Conservation (phyloP, 2,329 filamentous ascomycete species). For the Xylariaceae sp. region DNA sequence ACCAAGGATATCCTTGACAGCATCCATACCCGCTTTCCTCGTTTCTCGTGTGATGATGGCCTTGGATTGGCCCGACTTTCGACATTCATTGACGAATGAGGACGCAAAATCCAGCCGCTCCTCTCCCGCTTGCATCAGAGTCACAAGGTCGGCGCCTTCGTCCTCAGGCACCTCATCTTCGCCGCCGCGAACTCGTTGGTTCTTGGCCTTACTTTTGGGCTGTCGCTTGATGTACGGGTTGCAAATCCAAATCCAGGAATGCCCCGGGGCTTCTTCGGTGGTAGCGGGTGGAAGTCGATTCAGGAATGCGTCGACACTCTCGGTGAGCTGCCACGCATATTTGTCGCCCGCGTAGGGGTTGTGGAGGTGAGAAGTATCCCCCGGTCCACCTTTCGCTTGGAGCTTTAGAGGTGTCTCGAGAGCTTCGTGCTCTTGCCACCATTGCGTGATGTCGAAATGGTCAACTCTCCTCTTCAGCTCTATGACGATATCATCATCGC, state of each 20-base stretch:
- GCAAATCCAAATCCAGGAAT: conserved; percentile 76
- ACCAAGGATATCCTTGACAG: conserved; percentile 62
- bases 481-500: conserved; percentile 57
- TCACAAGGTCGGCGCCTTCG: conserved; percentile 52
- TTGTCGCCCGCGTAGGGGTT: conserved; percentile 64
- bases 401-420: conserved; percentile 32
- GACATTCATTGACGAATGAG: conserved; percentile 57
- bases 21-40: conserved; percentile 55
- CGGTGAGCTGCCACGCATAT: conserved; percentile 68
- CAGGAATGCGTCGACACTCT: conserved; percentile 71
- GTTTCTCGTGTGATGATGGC: conserved; percentile 53
- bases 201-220: conserved; percentile 43
- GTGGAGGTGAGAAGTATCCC: conserved; percentile 49
- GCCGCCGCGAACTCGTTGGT: conserved; percentile 50
- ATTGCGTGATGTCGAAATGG: conserved; percentile 57
- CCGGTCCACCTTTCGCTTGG: conserved; percentile 24
- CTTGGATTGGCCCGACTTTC: conserved; percentile 44
- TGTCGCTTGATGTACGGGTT: conserved; percentile 63
- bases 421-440: conserved; percentile 50
- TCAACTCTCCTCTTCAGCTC: conserved; percentile 57
- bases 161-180: conserved; percentile 58
- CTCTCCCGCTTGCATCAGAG: conserved; percentile 60
- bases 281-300: conserved; percentile 70
- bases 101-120: conserved; percentile 56
- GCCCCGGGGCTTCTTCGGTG: conserved; percentile 53